phyloP scores from a whole-genome alignment of 805 yeast species.

The Pichia paraexigua region DNA sequence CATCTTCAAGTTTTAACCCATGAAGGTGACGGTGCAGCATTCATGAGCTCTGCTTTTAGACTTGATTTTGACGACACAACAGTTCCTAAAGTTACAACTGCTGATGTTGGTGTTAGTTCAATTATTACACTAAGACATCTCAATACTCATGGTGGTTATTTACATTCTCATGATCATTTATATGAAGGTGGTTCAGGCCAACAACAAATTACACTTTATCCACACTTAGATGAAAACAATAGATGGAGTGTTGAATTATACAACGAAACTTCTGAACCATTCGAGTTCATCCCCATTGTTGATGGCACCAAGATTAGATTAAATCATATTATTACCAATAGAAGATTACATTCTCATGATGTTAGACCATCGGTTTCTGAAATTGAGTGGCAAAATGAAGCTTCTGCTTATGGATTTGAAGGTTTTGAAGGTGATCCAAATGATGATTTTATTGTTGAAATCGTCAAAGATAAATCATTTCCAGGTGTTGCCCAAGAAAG shows the following conservation, averaged over 20 bases:
- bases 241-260: constrained; percentile 65
- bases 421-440: constrained; percentile 78
- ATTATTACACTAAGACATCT: constrained; percentile 58
- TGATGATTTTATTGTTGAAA: constrained; percentile 74
- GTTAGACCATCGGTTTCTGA: constrained; percentile 71
- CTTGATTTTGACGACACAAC: constrained; percentile 49
- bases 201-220: constrained; percentile 75
- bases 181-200: constrained; percentile 78
- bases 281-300: constrained; percentile 51
- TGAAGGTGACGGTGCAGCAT: constrained; percentile 67
- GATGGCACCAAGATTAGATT: constrained; percentile 69
- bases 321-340: constrained; percentile 45
- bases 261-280: constrained; percentile 48
- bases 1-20: constrained; percentile 51
- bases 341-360: constrained; percentile 79
- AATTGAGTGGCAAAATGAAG: constrained; percentile 81
- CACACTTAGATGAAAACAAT: constrained; percentile 69
- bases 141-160: constrained; percentile 69
- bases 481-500: constrained; percentile 45
- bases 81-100: constrained; percentile 50
- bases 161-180: constrained; percentile 68
- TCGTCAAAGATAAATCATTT: constrained; percentile 45
- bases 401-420: constrained; percentile 64
- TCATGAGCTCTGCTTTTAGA: constrained; percentile 68
- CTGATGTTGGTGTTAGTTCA: constrained; percentile 71